These are phyloP conservation scores for Parmelia sp. DNA, from an alignment of 495 filamentous ascomycete species.

Conservation along the genomic window DNA sequence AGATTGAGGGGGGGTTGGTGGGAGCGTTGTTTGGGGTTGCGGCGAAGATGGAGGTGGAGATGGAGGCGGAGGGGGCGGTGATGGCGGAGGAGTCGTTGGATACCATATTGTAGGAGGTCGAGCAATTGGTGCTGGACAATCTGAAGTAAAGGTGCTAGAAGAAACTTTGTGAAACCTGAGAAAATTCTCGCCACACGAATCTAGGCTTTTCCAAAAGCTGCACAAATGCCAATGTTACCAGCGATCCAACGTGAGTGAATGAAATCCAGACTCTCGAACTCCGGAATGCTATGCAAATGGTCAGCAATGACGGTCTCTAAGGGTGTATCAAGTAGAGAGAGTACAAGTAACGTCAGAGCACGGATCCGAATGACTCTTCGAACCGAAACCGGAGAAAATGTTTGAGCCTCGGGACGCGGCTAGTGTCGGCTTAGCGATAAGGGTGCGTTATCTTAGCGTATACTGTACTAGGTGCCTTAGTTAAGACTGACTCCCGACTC, in stretches of 20 bases:
- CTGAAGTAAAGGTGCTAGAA: background rate
- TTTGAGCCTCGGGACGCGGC: background rate
- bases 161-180: background rate
- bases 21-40: background rate
- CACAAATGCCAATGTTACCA: too few relatives aligned
- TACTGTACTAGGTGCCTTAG: background rate
- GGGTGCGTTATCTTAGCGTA: background rate
- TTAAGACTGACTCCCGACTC: background rate
- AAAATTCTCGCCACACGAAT: background rate
- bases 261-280: too few relatives aligned
- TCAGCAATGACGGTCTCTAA: background rate
- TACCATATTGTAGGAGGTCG: constrained; percentile 8
- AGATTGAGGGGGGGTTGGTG: constrained; percentile 2
- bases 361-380: constrained; percentile 15
- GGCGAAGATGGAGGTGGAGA: constrained; percentile 2
- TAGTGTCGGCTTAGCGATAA: background rate
- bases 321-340: background rate
- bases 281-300: background rate
- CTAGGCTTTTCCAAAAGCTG: too few relatives aligned
- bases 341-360: too few relatives aligned
- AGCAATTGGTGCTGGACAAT: background rate
- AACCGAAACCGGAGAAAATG: constrained; percentile 13
- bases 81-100: constrained; percentile 15
- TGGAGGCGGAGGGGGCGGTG: background rate
- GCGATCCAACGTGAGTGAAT: too few relatives aligned